A percentile compares a stretch with the other conserved stretches of the same genome.
Evolutionary conservation across 2,329 filamentous ascomycete species (phyloP).

Genomic region (Sporothrix luriei): DNA sequence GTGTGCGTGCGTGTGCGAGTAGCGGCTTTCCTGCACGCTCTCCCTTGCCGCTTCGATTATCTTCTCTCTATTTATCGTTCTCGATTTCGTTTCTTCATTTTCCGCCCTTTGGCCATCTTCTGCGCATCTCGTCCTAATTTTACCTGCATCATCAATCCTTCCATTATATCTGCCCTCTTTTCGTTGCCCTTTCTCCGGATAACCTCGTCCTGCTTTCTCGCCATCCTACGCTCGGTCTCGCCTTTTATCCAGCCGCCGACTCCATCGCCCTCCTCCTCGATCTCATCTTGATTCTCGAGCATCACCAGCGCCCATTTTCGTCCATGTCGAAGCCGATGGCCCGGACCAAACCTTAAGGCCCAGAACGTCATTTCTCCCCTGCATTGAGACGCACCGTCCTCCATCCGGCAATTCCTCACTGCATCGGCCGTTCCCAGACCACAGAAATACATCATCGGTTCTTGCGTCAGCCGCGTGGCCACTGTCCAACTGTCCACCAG

Average conservation of each 20-base stretch:
- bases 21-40: not conserved
- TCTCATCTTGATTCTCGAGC: not conserved
- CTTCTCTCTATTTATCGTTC: not conserved
- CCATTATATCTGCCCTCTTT: slow-evolving; percentile 9
- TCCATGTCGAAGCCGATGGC: not conserved
- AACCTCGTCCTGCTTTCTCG: not conserved
- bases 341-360: slow-evolving; percentile 3
- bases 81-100: not conserved
- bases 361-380: not conserved
- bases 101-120: not conserved
- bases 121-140: slow-evolving; percentile 11
- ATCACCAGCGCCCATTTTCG: not conserved
- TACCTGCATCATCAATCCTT: slow-evolving; percentile 1
- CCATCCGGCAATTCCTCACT: not conserved
- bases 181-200: slow-evolving; percentile 12
- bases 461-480: slow-evolving; percentile 17
- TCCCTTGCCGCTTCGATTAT: not conserved
- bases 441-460: not conserved
- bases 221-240: slow-evolving; percentile 18
- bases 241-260: not conserved
- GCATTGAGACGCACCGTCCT: not conserved
- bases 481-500: not conserved
- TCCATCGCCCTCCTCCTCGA: not conserved
- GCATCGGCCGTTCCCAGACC: not conserved
- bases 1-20: slow-evolving; percentile 20